Percentiles rank a stretch among this genome's conserved stretches.
Conservation (phyloP, 2,329 filamentous ascomycete species). For the Cylindrodendrum hubeiense region DNA sequence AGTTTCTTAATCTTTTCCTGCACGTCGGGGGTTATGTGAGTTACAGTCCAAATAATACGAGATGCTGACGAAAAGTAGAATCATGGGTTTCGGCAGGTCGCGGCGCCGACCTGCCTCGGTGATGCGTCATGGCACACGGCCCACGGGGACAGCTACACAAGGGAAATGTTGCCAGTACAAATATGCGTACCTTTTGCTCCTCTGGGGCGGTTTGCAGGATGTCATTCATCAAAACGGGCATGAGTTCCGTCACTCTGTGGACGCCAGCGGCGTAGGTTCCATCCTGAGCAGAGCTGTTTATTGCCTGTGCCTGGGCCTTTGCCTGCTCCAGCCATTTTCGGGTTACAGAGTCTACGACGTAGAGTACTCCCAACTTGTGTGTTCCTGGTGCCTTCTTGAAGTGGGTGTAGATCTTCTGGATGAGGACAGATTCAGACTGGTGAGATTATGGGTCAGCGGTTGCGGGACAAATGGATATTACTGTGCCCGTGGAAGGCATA, state of each 20-base stretch:
- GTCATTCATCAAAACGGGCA: slow-evolving; percentile 95
- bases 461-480: slow-evolving; percentile 10
- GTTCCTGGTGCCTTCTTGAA: slow-evolving; percentile 95
- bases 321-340: slow-evolving; percentile 98
- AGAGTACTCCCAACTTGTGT: slow-evolving; percentile 98
- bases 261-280: slow-evolving; percentile 96
- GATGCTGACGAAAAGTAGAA: slow-evolving; percentile 25
- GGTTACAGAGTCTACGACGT: slow-evolving; percentile 99
- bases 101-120: slow-evolving; percentile 24
- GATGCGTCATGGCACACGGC: slow-evolving; percentile 29
- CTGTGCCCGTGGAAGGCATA: slow-evolving; percentile 56
- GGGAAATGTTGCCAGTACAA: slow-evolving; percentile 37
- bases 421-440: slow-evolving; percentile 92
- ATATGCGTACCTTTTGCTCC: slow-evolving; percentile 93
- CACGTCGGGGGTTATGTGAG: slow-evolving; percentile 60
- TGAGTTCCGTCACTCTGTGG: slow-evolving; percentile 94
- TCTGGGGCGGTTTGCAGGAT: slow-evolving; percentile 88
- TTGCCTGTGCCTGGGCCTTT: slow-evolving; percentile 84
- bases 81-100: slow-evolving; percentile 32
- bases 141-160: slow-evolving; percentile 39
- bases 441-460: slow-evolving; percentile 39
- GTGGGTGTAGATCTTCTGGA: slow-evolving; percentile 96
- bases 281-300: slow-evolving; percentile 84
- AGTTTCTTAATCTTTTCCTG: slow-evolving; percentile 96
- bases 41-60: slow-evolving; percentile 45